These are phyloP conservation scores for Petunia axillaris DNA, from an alignment of 257 asterid genomes.

Conservation along the genomic window DNA sequence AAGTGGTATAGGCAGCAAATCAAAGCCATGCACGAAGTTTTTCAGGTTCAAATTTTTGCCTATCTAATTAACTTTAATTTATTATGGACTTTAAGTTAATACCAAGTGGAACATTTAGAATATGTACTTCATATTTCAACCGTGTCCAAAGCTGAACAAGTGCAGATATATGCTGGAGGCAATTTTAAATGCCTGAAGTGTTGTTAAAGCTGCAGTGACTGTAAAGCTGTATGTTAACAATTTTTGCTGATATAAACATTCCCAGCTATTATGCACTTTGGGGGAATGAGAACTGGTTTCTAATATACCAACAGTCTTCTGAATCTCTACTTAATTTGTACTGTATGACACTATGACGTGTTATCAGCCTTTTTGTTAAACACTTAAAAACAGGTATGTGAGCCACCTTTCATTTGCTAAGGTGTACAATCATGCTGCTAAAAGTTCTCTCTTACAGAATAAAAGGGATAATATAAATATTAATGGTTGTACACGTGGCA, in stretches of 20 bases:
- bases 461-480: background rate
- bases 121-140: slow-evolving; percentile 19
- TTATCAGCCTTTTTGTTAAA: background rate
- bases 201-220: background rate
- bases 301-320: background rate
- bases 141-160: background rate
- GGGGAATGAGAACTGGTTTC: slow-evolving; percentile 12
- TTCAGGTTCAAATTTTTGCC: slow-evolving; percentile 94
- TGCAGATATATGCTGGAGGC: slow-evolving; percentile 24
- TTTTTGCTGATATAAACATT: background rate
- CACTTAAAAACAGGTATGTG: slow-evolving; percentile 15
- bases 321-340: background rate
- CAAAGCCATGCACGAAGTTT: slow-evolving; percentile 99
- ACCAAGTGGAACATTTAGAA: slow-evolving; percentile 32
- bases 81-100: background rate
- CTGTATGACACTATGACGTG: background rate
- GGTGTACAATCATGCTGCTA: background rate
- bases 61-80: slow-evolving; percentile 43
- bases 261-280: slow-evolving; percentile 12
- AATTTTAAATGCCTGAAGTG: slow-evolving; percentile 20
- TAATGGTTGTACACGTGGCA: background rate
- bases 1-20: slow-evolving; percentile 99
- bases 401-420: background rate
- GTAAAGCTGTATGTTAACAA: background rate
- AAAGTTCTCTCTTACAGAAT: background rate